phyloP scores from a whole-genome alignment of 116 monocot genomes.

The Dioscorea cayenensis region DNA sequence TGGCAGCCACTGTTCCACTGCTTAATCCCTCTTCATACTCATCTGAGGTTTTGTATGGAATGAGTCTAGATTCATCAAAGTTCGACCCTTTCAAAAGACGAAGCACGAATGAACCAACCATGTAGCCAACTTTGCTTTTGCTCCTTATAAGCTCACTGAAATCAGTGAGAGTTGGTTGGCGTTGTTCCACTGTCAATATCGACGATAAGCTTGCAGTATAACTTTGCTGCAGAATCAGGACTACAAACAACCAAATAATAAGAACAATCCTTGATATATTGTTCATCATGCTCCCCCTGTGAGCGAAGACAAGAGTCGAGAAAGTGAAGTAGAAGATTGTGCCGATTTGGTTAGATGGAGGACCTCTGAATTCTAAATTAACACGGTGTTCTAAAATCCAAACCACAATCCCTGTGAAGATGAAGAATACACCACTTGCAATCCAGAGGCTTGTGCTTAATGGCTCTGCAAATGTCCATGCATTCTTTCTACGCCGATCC shows the following conservation, averaged over 20 bases:
- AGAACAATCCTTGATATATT: slow-evolving; percentile 40
- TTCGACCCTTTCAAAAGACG: slow-evolving; percentile 14
- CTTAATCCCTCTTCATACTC: slow-evolving; percentile 23
- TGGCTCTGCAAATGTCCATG: slow-evolving; percentile 18
- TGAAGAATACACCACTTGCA: slow-evolving; percentile 7
- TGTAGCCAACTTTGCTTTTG: slow-evolving; percentile 35
- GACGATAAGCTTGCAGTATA: slow-evolving; percentile 66
- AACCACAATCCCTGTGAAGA: slow-evolving; percentile 15
- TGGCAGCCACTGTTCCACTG: slow-evolving; percentile 34
- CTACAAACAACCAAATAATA: slow-evolving; percentile 58
- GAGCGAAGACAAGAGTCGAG: slow-evolving; percentile 14
- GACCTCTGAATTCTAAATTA: slow-evolving; percentile 13
- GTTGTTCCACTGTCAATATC: slow-evolving; percentile 41
- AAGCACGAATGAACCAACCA: slow-evolving; percentile 33
- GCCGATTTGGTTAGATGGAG: slow-evolving; percentile 6
- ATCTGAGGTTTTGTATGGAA: slow-evolving; percentile 16
- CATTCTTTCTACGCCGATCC: slow-evolving; percentile 8
- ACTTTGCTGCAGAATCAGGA: slow-evolving; percentile 43
- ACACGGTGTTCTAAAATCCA: slow-evolving; percentile 23
- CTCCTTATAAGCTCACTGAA: slow-evolving; percentile 24
- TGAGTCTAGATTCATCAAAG: slow-evolving; percentile 21
- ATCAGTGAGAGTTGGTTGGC: slow-evolving; percentile 30
- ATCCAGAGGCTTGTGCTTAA: slow-evolving; percentile 12
- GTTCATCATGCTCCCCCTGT: slow-evolving; percentile 9
- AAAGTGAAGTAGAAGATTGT: slow-evolving; percentile 18